Evolutionary conservation across 441 rosid species (phyloP).

Genomic region (Bruguiera hainesii): DNA sequence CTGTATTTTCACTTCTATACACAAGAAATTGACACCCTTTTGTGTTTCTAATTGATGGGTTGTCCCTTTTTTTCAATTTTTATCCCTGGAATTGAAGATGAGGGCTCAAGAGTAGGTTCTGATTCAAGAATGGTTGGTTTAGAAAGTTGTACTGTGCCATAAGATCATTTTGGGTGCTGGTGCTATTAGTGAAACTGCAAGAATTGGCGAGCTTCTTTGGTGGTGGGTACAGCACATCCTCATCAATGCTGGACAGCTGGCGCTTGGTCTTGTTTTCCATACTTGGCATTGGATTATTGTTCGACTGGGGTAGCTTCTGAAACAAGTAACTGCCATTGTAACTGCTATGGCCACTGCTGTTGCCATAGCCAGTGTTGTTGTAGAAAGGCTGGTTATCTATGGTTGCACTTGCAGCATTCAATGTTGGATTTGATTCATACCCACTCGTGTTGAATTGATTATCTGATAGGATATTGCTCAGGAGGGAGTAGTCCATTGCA

Average conservation of each 20-base stretch:
- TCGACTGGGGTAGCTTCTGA: conserved; percentile 54
- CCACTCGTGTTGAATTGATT: conserved; percentile 33
- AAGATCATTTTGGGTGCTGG: conserved; percentile 33
- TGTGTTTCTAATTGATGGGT: background rate
- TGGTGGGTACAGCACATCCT: conserved; percentile 32
- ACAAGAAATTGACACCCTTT: conserved; percentile 20
- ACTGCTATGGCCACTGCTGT: background rate
- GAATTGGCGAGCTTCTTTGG: conserved; percentile 46
- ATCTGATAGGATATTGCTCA: conserved; percentile 54
- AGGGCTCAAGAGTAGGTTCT: conserved; percentile 49
- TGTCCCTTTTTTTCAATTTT: background rate
- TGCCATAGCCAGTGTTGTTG: conserved; percentile 12
- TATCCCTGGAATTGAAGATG: conserved; percentile 57
- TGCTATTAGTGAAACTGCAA: conserved; percentile 39
- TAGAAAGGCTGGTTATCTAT: conserved; percentile 24
- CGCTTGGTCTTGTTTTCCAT: conserved; percentile 54
- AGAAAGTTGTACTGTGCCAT: conserved; percentile 34
- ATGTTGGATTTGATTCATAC: conserved; percentile 32
- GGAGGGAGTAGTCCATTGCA: conserved; percentile 65
- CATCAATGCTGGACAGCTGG: conserved; percentile 36
- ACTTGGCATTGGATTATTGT: conserved; percentile 28
- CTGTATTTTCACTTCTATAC: conserved; percentile 19
- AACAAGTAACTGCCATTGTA: conserved; percentile 31
- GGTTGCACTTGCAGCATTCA: conserved; percentile 17
- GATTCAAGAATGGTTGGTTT: conserved; percentile 54